Percentiles rank a stretch among this genome's conserved stretches.
phyloP scores from a whole-genome alignment of 1,284 basidiomycete species.

The Hortiboletus rubellus region DNA sequence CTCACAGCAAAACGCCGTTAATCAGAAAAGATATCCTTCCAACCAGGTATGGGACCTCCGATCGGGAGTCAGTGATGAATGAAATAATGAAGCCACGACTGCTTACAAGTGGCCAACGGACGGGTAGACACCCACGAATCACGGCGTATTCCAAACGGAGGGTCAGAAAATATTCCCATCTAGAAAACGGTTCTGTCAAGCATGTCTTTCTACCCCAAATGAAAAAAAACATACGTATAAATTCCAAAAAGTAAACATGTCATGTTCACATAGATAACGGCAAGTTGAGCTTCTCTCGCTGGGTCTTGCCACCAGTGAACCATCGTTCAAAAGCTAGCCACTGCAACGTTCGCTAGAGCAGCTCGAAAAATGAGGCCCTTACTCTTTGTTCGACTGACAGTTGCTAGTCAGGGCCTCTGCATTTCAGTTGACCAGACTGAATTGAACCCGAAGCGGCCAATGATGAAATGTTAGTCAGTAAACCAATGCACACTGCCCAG shows the following conservation, averaged over 20 bases:
- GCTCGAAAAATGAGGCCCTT: background rate
- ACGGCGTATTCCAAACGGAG: too few species aligned
- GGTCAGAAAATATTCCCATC: conserved; percentile 20
- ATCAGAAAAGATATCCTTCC: conserved; percentile 18
- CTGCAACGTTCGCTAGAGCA: background rate
- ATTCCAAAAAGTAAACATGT: conserved; percentile 15
- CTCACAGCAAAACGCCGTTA: conserved; percentile 18
- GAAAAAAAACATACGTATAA: conserved; percentile 12
- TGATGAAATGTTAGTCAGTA: too few species aligned
- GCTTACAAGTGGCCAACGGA: conserved; percentile 7
- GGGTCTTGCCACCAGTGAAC: conserved; percentile 16
- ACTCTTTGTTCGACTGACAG: too few species aligned
- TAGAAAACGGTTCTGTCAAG: conserved; percentile 6
- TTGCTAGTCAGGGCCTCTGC: too few species aligned
- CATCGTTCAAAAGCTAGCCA: conserved; percentile 4
- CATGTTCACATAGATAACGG: background rate
- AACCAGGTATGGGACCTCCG: conserved; percentile 23
- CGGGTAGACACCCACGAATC: too few species aligned
- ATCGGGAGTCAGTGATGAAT: background rate
- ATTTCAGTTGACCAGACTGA: too few species aligned
- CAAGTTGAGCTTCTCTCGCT: background rate
- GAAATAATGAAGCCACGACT: background rate
- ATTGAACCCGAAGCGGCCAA: too few species aligned
- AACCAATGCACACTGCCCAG: too few species aligned
- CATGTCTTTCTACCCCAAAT: background rate